Evolutionary conservation across 495 filamentous ascomycete species (phyloP).

Genomic region (Staphylotrichum longicolle): DNA sequence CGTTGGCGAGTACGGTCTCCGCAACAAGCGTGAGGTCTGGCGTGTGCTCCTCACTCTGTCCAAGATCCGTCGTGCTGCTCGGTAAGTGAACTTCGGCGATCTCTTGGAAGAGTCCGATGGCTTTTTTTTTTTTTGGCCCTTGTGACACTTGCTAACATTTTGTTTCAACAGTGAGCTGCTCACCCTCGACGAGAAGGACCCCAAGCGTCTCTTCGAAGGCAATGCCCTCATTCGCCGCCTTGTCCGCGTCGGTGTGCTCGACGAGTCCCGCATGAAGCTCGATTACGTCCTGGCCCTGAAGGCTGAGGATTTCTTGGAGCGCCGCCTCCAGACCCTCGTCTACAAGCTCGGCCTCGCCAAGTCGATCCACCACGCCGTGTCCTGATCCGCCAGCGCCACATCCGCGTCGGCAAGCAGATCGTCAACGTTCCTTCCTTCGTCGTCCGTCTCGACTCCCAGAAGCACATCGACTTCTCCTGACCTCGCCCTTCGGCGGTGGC

Average conservation of each 20-base stretch:
- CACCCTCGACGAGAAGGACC: constrained; percentile 99
- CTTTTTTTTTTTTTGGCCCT: no score
- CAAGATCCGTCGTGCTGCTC: constrained; percentile 99
- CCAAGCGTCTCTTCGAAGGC: constrained; percentile 99
- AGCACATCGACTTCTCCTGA: constrained; percentile 99
- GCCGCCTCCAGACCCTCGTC: constrained; percentile 97
- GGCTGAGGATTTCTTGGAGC: constrained; percentile 99
- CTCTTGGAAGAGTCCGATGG: neutral
- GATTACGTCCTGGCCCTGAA: constrained; percentile 99
- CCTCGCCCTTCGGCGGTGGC: constrained; percentile 95
- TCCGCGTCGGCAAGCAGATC: constrained; percentile 99
- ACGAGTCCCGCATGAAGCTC: constrained; percentile 99
- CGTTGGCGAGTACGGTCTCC: constrained; percentile 97
- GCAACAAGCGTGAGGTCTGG: constrained; percentile 99
- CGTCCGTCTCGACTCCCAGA: constrained; percentile 99
- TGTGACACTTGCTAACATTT: constrained; percentile 13
- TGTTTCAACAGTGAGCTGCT: constrained; percentile 78
- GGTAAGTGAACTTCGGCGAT: constrained; percentile 56
- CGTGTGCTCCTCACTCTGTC: constrained; percentile 98
- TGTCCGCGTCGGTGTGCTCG: constrained; percentile 98
- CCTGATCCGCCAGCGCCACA: constrained; percentile 97
- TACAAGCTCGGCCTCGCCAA: constrained; percentile 99
- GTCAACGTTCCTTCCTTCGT: constrained; percentile 99
- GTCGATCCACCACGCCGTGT: constrained; percentile 99
- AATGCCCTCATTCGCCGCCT: constrained; percentile 99